Base-by-base conservation (phyloP, 257 asterid species). In the Salvia splendens region DNA sequence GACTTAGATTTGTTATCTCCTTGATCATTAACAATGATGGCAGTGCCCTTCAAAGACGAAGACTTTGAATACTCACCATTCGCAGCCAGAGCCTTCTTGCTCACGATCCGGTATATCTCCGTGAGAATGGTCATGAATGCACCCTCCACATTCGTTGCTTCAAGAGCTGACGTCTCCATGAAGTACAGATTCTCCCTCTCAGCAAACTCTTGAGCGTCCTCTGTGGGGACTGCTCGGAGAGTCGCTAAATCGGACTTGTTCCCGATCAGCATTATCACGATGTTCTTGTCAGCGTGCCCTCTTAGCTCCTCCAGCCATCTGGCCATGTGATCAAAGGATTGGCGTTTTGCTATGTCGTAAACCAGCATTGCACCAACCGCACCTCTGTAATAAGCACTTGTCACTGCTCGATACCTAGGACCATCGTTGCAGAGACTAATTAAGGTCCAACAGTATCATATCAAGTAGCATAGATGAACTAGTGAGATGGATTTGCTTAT, bases 361-460 rank as follows among this genome's bases (percentile, higher is more conserved):
- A 90, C 94, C 64, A 90, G 51, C 95, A 90, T 90, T 49, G 97
- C 97, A 8, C 97, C 97, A 8, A 87, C 97, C n/a, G 97, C 97
- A 2, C 95, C 97, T 54, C 97, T 81, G 77, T 90, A 90, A 68
- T 90, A 90, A 32, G 97, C 97, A 42, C 95, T 90, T 54, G 97
- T 90, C 49, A 90, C 95, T 3, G 97, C 97, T 65, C 97, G 81
- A 61, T 90, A 90, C 87, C 97, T 90, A 49, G 58, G 74, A 59
- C n/a, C 53, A 62, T n/a, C 50, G 3, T 28, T 24, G 16, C 20
- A 38, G 8, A 20, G 5, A 47, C 20, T 12, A 24, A 10, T 38
- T 41, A 46, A 69, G 56, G 47, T 40, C 66, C 67, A 9, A 52
- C 53, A 46, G 53, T 17, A 38, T 65, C 15, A 50, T 17, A 64